A percentile compares a stretch with the other conserved stretches of the same genome.
Evolutionary conservation across 2,329 filamentous ascomycete genomes (phyloP).

Genomic region (Tolypocladium tundrense): DNA sequence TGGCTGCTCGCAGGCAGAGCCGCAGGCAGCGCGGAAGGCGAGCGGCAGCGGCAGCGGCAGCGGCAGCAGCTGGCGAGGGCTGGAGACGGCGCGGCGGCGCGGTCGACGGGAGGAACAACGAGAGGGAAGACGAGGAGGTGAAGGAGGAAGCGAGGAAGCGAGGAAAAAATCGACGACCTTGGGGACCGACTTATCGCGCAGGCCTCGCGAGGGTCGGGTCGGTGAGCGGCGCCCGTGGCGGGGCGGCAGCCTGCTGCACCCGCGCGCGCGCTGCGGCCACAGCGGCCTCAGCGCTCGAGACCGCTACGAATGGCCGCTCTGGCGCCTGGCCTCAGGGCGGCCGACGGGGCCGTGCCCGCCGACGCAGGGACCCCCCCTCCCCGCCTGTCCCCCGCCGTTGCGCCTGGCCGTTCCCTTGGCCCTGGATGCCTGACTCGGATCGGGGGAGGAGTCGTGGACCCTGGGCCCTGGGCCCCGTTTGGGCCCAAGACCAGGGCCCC

Average conservation of each 20-base stretch:
- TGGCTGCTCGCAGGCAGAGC: neutral
- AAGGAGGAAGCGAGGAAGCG: no score
- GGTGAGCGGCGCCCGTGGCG: neutral
- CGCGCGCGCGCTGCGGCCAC: no score
- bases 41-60: no score
- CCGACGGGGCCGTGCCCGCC: neutral
- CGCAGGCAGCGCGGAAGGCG: neutral
- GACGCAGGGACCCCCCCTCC: neutral
- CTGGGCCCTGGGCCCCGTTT: neutral
- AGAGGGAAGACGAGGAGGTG: neutral
- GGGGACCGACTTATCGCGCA: no score
- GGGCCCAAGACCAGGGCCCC: neutral
- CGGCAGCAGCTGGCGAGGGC: no score
- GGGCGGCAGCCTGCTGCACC: neutral
- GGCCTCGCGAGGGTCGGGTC: neutral
- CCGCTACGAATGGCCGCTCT: neutral
- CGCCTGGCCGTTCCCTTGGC: no score
- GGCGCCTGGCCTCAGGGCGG: neutral
- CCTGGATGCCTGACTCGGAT: neutral
- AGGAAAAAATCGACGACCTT: no score
- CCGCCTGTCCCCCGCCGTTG: neutral
- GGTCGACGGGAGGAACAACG: neutral
- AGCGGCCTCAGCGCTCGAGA: neutral
- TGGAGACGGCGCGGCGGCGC: no score
- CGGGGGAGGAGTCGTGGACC: neutral